phyloP scores from a whole-genome alignment of 2,329 filamentous ascomycete species.

The Tolypocladium guangdongense region DNA sequence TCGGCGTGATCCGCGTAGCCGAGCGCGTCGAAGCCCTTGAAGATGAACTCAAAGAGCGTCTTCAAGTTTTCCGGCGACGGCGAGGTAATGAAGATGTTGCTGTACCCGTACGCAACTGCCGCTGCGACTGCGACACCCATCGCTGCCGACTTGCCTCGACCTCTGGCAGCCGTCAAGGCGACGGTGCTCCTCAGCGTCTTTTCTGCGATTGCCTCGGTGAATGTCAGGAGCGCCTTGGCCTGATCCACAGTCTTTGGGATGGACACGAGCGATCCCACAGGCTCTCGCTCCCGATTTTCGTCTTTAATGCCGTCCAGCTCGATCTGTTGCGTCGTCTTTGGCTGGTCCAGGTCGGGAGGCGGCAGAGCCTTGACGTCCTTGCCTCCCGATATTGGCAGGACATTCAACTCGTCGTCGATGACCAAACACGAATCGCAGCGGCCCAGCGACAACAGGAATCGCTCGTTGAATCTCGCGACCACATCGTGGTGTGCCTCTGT shows the following conservation, averaged over 20 bases:
- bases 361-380: slow-evolving; percentile 80
- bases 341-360: slow-evolving; percentile 61
- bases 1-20: slow-evolving; percentile 92
- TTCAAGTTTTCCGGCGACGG: slow-evolving; percentile 97
- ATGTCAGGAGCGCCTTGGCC: slow-evolving; percentile 91
- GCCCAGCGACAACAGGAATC: slow-evolving; percentile 91
- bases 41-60: slow-evolving; percentile 94
- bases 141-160: slow-evolving; percentile 92
- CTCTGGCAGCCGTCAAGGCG: slow-evolving; percentile 83
- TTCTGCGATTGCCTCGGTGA: slow-evolving; percentile 91
- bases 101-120: slow-evolving; percentile 91
- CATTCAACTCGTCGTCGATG: slow-evolving; percentile 95
- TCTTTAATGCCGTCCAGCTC: slow-evolving; percentile 86
- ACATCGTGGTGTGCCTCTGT: slow-evolving; percentile 96
- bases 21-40: slow-evolving; percentile 94
- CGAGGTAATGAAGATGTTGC: slow-evolving; percentile 98
- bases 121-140: slow-evolving; percentile 90
- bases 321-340: slow-evolving; percentile 58
- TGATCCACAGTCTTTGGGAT: slow-evolving; percentile 89
- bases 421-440: slow-evolving; percentile 90
- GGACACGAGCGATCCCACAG: slow-evolving; percentile 72
- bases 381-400: slow-evolving; percentile 90
- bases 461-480: slow-evolving; percentile 91
- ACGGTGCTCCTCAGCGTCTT: slow-evolving; percentile 94
- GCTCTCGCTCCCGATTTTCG: slow-evolving; percentile 71